phyloP scores from a whole-genome alignment of 257 asterid genomes.

The Primulina huaijiensis region DNA sequence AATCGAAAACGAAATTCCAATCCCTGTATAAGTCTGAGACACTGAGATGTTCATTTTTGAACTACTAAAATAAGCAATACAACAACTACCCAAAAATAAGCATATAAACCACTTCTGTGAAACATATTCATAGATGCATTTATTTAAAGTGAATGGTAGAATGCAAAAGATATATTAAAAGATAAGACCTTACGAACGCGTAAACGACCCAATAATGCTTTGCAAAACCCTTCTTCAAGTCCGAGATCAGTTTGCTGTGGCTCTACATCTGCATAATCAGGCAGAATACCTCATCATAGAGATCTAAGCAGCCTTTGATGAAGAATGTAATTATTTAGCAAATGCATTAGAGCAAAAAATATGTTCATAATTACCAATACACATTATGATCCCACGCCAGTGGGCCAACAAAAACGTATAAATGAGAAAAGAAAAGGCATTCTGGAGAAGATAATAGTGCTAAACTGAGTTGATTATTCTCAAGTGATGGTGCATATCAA shows the following conservation, averaged over 20 bases:
- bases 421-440: background rate
- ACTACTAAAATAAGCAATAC: background rate
- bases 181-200: slow-evolving; percentile 99
- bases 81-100: background rate
- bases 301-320: slow-evolving; percentile 3
- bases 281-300: slow-evolving; percentile 25
- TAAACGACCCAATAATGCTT: slow-evolving; percentile 87
- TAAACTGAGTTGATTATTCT: slow-evolving; percentile 9
- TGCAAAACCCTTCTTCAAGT: slow-evolving; percentile 96
- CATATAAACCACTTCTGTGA: slow-evolving; percentile 21
- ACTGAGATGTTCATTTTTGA: too few species aligned
- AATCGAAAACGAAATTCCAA: too few species aligned
- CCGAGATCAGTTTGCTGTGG: slow-evolving; percentile 73
- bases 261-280: slow-evolving; percentile 70
- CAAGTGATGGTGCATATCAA: background rate
- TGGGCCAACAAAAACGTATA: slow-evolving; percentile 1
- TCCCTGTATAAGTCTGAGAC: too few species aligned
- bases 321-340: background rate
- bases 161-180: slow-evolving; percentile 39
- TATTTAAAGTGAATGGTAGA: slow-evolving; percentile 1
- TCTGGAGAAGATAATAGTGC: background rate
- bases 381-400: background rate
- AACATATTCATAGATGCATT: slow-evolving; percentile 18
- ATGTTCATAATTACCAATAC: background rate
- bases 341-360: slow-evolving; percentile 12